A percentile compares a stretch with the other conserved stretches of the same genome.
phyloP scores from a whole-genome alignment of 2,329 filamentous ascomycete species.

The Talaromyces sp. region DNA sequence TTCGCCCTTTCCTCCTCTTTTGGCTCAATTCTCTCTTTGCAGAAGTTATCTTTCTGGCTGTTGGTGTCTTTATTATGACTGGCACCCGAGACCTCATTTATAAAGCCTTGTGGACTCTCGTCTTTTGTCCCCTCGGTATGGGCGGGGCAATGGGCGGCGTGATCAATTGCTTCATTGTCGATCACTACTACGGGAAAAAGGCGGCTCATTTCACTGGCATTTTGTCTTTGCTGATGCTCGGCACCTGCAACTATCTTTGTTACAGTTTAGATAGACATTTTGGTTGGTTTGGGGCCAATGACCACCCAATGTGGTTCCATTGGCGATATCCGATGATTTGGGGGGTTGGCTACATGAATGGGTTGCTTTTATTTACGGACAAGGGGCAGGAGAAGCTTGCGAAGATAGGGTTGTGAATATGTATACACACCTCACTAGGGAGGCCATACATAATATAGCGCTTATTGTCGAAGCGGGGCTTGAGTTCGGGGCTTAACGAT shows the following conservation, averaged over 20 bases:
- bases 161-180: slow-evolving; percentile 15
- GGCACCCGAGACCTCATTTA: background rate
- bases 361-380: background rate
- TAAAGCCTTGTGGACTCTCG: background rate
- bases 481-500: no score
- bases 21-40: background rate
- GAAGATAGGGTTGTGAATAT: background rate
- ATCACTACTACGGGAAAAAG: slow-evolving; percentile 15
- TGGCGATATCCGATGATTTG: background rate
- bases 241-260: slow-evolving; percentile 12
- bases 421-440: no score
- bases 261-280: background rate
- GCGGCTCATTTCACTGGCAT: slow-evolving; percentile 14
- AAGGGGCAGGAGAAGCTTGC: background rate
- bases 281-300: background rate
- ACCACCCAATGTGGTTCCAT: background rate
- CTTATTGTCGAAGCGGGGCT: no score
- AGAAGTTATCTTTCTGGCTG: background rate
- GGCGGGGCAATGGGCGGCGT: background rate
- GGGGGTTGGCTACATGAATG: background rate
- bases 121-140: no score
- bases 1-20: background rate
- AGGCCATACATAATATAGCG: no score
- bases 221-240: slow-evolving; percentile 12
- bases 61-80: background rate